Base-by-base conservation (phyloP, 768 basidiomycete species). In the Rossbeevera mucosa region DNA sequence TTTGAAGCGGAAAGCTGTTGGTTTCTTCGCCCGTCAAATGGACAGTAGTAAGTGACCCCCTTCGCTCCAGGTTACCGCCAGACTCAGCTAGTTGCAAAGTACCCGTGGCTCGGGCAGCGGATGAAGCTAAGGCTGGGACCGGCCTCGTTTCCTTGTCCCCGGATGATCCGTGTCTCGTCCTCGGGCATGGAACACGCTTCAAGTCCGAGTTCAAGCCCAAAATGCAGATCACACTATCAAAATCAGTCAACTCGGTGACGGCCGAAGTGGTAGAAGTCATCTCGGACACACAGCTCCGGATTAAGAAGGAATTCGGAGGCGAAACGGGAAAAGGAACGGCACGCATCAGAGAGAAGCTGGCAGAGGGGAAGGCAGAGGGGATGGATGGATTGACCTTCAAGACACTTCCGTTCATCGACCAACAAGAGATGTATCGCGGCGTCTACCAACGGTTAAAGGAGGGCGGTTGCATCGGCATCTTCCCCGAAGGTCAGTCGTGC, bases 391-490 rank as follows among this genome's bases (percentile, higher is more conserved):
- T 95, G 44, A 74, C 83, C 14, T 97, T 84, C 78, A 93, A 94
- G 71, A 76, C 74, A 33, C 70, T 98, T 52, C 93, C 94, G 1
- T 86, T 86, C 65, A 83, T 99, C 55, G 90, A 99, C 72, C 96
- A 98, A 66, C 82, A 88, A 56, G 83, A 91, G 48, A 97, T 96
- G 86, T 99, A 98, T 70, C 82, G 86, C 16, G 79, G 91, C 53
- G 96, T 98, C 5, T 99, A 96, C 69, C 78, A 91, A 64, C 80
- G 82, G 51, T 73, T 98, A 51, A 89, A 82, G 51, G 81, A 87
- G 51, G 91, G 91, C 8, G 92, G 92, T 13, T 85, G 86, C 58
- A 94, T 99, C 55, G 94, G 96, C 43, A 97, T 99, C 57, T 98
- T 98, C 65, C 96, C 96, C 33, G 96, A 98, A 85, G 95, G 94